Conservation (phyloP, 345 rosid species). For the Citropsis articulata region DNA sequence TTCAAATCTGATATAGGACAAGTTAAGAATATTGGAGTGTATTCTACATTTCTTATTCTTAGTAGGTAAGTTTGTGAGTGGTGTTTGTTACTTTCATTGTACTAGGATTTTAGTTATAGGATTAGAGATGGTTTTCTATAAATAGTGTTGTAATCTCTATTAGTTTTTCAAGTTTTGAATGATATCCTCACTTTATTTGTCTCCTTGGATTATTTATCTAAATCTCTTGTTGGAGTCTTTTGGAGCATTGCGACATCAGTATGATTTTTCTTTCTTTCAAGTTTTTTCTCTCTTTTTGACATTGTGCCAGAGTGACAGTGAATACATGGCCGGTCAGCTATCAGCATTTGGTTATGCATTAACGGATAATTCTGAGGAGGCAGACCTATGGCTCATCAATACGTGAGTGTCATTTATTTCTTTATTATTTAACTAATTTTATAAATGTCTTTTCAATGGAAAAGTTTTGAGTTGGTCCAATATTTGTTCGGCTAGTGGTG, state of each 20-base stretch:
- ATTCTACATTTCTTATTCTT: neutral
- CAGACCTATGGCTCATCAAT: constrained; percentile 92
- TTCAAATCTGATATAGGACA: neutral
- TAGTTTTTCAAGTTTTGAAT: neutral
- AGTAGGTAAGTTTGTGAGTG: neutral
- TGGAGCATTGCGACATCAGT: neutral
- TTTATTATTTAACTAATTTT: neutral
- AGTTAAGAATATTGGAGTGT: neutral
- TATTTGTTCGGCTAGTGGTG: neutral
- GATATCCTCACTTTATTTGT: neutral
- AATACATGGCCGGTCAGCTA: constrained; percentile 98
- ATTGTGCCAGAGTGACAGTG: constrained; percentile 85
- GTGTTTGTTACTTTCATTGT: neutral
- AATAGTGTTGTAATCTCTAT: neutral
- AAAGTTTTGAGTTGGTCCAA: neutral
- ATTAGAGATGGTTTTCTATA: neutral
- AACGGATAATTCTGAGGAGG: constrained; percentile 80
- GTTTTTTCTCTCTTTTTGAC: neutral
- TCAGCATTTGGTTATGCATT: constrained; percentile 86
- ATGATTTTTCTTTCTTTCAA: neutral
- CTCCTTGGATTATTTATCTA: neutral
- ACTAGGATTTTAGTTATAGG: neutral
- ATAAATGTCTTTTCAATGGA: neutral
- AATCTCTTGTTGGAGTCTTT: neutral
- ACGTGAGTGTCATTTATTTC: constrained; percentile 49